These are phyloP conservation scores for Astragalus membranaceus DNA, from an alignment of 306 rosid species.

Conservation along the genomic window DNA sequence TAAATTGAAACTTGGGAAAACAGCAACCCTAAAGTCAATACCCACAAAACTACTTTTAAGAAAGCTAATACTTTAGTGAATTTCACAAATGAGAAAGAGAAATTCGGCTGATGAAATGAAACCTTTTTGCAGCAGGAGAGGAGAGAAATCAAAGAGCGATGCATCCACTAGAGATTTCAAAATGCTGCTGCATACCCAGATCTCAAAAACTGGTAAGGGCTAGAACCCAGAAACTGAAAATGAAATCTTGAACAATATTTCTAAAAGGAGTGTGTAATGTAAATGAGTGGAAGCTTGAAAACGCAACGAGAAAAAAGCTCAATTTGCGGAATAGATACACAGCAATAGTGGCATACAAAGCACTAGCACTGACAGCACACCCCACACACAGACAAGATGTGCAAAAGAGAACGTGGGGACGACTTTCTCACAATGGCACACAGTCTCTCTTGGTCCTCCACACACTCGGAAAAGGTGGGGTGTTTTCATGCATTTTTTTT, in stretches of 20 bases:
- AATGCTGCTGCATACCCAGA: constrained; percentile 44
- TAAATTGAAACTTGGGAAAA: neutral
- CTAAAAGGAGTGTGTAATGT: neutral
- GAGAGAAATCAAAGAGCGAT: constrained; percentile 25
- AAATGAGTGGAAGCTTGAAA: constrained; percentile 9
- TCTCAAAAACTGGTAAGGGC: constrained; percentile 20
- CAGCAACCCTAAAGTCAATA: constrained; percentile 15
- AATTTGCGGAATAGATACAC: constrained; percentile 33
- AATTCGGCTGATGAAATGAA: constrained; percentile 11
- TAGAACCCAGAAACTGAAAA: constrained; percentile 22
- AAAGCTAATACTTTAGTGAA: constrained; percentile 15
- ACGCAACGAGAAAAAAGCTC: neutral
- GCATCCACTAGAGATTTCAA: neutral
- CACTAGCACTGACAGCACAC: neutral
- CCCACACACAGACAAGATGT: constrained; percentile 27
- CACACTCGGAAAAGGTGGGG: neutral
- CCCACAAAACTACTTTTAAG: constrained; percentile 11
- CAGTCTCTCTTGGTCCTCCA: neutral
- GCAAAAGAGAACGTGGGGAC: constrained; percentile 63
- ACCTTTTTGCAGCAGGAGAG: constrained; percentile 2
- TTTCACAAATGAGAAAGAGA: constrained; percentile 1
- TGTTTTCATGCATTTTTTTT: no score
- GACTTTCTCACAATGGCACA: constrained; percentile 32
- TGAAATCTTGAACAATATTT: constrained; percentile 22
- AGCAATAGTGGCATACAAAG: constrained; percentile 19